A percentile compares a stretch with the other conserved stretches of the same genome.
Conservation (phyloP, 1,284 basidiomycete species). For the Pascua guehoae region DNA sequence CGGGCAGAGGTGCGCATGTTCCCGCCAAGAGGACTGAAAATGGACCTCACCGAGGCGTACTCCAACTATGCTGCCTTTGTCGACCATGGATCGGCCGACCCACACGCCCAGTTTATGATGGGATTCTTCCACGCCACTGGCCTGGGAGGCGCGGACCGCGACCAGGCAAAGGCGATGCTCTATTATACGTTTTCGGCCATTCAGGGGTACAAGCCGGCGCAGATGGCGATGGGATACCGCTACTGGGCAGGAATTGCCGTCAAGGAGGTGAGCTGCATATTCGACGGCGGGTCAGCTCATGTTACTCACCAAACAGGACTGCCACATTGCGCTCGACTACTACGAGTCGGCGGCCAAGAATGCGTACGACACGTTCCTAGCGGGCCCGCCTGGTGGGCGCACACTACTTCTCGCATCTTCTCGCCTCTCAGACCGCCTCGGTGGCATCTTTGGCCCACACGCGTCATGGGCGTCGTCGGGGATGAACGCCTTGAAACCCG, state of each 20-base stretch:
- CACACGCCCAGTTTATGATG: conserved; percentile 75
- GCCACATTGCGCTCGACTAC: conserved; percentile 74
- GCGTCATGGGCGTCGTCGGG: conserved; percentile 65
- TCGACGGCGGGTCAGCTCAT: conserved; percentile 1
- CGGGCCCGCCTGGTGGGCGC: conserved; percentile 86
- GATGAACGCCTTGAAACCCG: conserved; percentile 63
- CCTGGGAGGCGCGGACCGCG: conserved; percentile 59
- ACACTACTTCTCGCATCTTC: conserved; percentile 79
- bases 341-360: conserved; percentile 82
- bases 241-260: conserved; percentile 93
- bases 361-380: conserved; percentile 69
- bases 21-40: conserved; percentile 40
- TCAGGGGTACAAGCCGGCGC: conserved; percentile 76
- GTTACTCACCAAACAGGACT: conserved; percentile 52
- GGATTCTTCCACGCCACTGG: conserved; percentile 86
- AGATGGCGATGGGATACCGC: conserved; percentile 91
- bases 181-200: conserved; percentile 92
- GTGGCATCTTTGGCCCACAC: conserved; percentile 88
- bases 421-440: conserved; percentile 80
- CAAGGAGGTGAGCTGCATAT: conserved; percentile 54
- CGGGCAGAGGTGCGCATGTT: conserved; percentile 66
- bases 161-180: conserved; percentile 63
- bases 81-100: conserved; percentile 56
- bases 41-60: conserved; percentile 36
- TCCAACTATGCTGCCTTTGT: conserved; percentile 10